Evolutionary conservation across 768 basidiomycete species (phyloP), one percentile per base, ranked within the genome.

Genomic region (Lactifluus rugatus): DNA sequence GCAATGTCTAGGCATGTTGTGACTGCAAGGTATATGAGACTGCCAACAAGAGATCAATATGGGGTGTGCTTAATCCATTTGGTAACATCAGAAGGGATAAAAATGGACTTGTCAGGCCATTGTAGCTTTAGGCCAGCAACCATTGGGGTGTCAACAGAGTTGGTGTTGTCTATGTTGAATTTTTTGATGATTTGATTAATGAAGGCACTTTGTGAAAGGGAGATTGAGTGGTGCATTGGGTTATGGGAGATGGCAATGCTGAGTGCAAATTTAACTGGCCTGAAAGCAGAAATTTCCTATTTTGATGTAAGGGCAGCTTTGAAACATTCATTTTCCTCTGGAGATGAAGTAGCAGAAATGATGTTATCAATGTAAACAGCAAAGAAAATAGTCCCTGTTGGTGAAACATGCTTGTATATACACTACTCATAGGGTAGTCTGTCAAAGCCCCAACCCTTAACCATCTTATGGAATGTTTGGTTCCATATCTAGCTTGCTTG

Each of bases 71-170:
- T 0, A 2, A 36, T 26, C 48, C 48, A 49, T 0, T 2, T 1
- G 0, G 4, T 3, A 2, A 14, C 6, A 8, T 11, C 0, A 8
- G 32, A 2, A 0, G n/a, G 16, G n/a, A n/a, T n/a, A 2, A 28
- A 28, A 0, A 8, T 2, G 0, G n/a, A 6, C 5, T 34, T 23
- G 11, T 36, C 16, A 0, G 32, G 48, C n/a, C 5, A n/a, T 0
- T 14, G 1, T 0, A 49, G 21, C 0, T 16, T 4, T 0, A 36
- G 48, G 1, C 48, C 48, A 3, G 11, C 19, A 1, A 23, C 21
- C 48, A 36, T 36, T 0, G 48, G 48, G 0, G 14, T 23, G 11
- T 49, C 19, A 7, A 0, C 7, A 1, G 48, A 5, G 2, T 49
- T 31, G 0, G 48, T n/a, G 2, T 34, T 28, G 0, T 10, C 3